Conservation (phyloP, 2,329 filamentous ascomycete species). For the Sporothrix variecibatus region DNA sequence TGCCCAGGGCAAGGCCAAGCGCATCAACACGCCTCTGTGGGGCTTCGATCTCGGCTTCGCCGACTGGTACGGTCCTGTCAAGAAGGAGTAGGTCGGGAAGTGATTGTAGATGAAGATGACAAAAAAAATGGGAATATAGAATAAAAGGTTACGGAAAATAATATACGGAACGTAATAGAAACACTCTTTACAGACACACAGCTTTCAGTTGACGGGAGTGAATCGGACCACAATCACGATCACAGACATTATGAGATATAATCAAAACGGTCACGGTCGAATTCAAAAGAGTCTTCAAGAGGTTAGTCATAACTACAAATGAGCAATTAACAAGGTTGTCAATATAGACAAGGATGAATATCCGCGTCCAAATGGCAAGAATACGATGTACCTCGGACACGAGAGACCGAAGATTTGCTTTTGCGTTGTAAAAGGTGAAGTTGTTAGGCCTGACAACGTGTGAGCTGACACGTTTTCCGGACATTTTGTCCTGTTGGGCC, state of each 20-base stretch:
- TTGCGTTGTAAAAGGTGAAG: neutral
- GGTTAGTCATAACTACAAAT: too few species aligned
- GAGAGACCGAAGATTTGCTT: neutral
- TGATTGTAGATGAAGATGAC: neutral
- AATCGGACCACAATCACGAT: too few species aligned
- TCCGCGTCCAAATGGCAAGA: neutral
- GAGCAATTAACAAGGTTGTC: neutral
- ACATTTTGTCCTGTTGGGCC: neutral
- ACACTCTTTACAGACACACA: too few species aligned
- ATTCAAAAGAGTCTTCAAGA: too few species aligned
- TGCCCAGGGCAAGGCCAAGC: constrained; percentile 23
- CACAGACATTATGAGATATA: too few species aligned
- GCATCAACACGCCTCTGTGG: constrained; percentile 22
- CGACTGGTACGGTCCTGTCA: constrained; percentile 26
- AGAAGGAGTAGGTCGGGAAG: neutral
- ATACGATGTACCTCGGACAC: neutral
- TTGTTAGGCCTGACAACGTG: neutral
- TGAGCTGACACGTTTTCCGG: neutral
- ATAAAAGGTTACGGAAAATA: neutral
- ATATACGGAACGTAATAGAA: neutral
- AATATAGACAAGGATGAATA: neutral
- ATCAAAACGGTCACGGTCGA: too few species aligned
- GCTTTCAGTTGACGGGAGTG: too few species aligned
- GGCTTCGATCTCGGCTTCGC: constrained; percentile 25
- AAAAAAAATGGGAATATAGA: neutral